phyloP scores from a whole-genome alignment of 805 yeast species.

The Ogataea dorogensis region DNA sequence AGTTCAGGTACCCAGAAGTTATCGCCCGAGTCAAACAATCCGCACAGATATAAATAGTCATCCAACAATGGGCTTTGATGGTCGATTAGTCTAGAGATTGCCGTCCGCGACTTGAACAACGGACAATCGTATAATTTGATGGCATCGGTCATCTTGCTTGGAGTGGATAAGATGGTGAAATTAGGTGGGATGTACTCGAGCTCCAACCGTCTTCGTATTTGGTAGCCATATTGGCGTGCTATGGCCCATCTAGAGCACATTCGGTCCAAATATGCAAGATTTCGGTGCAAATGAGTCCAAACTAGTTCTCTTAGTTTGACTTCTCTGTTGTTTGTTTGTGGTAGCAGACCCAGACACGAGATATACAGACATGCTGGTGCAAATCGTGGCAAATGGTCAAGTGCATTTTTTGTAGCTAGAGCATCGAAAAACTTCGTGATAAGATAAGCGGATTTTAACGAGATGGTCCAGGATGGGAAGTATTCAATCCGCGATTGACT shows the following conservation, averaged over 20 bases:
- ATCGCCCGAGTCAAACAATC: constrained; percentile 3
- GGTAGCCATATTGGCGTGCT: constrained; percentile 10
- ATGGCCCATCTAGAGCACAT: constrained; percentile 17
- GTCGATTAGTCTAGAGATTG: constrained; percentile 15
- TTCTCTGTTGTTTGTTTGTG: constrained; percentile 11
- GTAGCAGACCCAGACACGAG: constrained; percentile 12
- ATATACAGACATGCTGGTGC: constrained; percentile 8
- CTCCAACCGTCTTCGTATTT: constrained; percentile 6
- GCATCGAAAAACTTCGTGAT: constrained; percentile 6
- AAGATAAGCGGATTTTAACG: constrained; percentile 10
- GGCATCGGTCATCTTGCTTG: constrained; percentile 1
- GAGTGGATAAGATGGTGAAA: constrained; percentile 1
- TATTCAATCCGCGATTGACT: constrained; percentile 3
- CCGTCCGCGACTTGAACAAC: constrained; percentile 8
- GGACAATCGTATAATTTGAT: constrained; percentile 1
- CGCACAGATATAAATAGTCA: constrained; percentile 7
- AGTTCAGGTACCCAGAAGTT: constrained; percentile 10
- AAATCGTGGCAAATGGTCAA: constrained; percentile 5
- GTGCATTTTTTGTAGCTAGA: constrained; percentile 4
- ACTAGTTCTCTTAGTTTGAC: constrained; percentile 5
- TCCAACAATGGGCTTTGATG: constrained; percentile 5
- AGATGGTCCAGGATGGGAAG: constrained; percentile 17
- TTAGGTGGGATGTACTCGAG: constrained; percentile 1
- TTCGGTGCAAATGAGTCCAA: not conserved
- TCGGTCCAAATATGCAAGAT: constrained; percentile 3